Percentiles rank a stretch among this genome's conserved stretches.
phyloP scores from a whole-genome alignment of 208 protist species.

The Blastocrithidia nonstop region DNA sequence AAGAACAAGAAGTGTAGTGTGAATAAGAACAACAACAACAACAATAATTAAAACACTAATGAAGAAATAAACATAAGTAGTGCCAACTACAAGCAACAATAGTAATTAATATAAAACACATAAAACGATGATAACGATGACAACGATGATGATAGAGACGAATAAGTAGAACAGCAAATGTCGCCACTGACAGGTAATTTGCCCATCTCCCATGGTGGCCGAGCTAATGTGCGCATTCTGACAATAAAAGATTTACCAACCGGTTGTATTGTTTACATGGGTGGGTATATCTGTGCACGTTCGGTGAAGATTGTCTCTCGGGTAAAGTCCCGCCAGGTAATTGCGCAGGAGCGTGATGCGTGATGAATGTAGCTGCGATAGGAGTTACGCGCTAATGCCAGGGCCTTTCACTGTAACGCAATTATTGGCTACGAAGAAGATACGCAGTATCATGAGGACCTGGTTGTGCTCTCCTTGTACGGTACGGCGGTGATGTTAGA shows the following conservation, averaged over 20 bases:
- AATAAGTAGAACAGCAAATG: no score
- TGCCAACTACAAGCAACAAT: no score
- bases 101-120: no score
- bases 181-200: no score
- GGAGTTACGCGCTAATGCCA: constrained; percentile 79
- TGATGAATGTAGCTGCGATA: constrained; percentile 90
- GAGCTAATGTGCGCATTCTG: constrained; percentile 24
- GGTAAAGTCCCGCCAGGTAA: constrained; percentile 65
- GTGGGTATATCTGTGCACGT: constrained; percentile 71
- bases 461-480: constrained; percentile 70
- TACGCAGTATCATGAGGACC: constrained; percentile 70
- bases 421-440: constrained; percentile 84
- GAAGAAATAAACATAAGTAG: no score
- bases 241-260: constrained; percentile 76
- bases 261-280: constrained; percentile 62
- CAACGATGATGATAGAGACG: no score
- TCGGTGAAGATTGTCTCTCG: constrained; percentile 83
- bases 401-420: constrained; percentile 79
- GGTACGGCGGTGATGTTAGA: constrained; percentile 84
- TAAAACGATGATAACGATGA: no score
- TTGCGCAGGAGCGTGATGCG: constrained; percentile 78
- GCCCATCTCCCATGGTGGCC: constrained; percentile 1
- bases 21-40: no score
- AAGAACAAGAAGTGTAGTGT: no score
- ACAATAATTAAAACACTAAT: no score